A percentile compares a stretch with the other conserved stretches of the same genome.
phyloP scores from a whole-genome alignment of 139 green algal genomes.

The Chlorella sorokiniana region DNA sequence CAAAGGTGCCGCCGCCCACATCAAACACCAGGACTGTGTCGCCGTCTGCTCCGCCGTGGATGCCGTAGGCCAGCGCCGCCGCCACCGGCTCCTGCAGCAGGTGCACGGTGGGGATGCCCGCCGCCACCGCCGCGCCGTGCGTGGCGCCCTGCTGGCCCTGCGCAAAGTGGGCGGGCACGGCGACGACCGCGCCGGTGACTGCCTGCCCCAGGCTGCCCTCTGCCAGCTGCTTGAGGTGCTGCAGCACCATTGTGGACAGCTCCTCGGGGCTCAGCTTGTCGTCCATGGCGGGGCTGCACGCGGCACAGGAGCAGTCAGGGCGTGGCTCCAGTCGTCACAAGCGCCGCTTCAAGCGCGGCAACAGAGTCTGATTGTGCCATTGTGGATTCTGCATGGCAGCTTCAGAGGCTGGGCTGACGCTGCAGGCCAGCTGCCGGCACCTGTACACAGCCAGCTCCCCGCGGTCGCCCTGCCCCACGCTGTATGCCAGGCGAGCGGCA shows the following conservation, averaged over 20 bases:
- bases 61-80: slow-evolving; percentile 80
- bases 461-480: slow-evolving; percentile 43
- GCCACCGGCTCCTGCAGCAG: slow-evolving; percentile 78
- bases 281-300: not conserved
- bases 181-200: slow-evolving; percentile 56
- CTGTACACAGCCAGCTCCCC: slow-evolving; percentile 21
- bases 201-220: slow-evolving; percentile 35
- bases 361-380: too few relatives aligned
- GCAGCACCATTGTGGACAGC: slow-evolving; percentile 50
- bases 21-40: slow-evolving; percentile 84
- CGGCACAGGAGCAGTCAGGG: not conserved
- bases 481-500: slow-evolving; percentile 33
- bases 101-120: slow-evolving; percentile 60
- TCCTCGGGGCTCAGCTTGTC: slow-evolving; percentile 30
- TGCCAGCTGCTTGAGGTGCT: slow-evolving; percentile 54
- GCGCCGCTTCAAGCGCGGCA: too few relatives aligned
- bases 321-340: too few relatives aligned
- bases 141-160: slow-evolving; percentile 64
- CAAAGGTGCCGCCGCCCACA: slow-evolving; percentile 83
- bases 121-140: slow-evolving; percentile 55
- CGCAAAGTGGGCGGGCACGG: slow-evolving; percentile 77
- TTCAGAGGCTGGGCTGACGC: not conserved
- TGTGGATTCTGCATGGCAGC: too few relatives aligned
- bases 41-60: slow-evolving; percentile 50
- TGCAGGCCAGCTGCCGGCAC: too few relatives aligned